Evolutionary conservation across 805 yeast genomes (phyloP).

Genomic region (Pichia californica): DNA sequence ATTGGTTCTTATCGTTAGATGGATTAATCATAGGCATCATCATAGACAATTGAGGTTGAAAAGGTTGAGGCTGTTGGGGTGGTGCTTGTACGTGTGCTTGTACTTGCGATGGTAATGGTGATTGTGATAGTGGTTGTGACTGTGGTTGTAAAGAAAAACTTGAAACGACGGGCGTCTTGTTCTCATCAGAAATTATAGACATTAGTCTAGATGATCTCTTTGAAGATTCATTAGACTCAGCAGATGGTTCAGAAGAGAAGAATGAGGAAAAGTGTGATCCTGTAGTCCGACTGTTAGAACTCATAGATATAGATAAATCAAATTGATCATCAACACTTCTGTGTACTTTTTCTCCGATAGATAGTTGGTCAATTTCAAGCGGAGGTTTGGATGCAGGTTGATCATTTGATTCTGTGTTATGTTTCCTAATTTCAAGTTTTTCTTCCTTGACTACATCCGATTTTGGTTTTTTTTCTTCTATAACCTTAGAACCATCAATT

Average conservation of each 20-base stretch:
- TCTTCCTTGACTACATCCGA: not conserved
- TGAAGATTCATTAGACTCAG: not conserved
- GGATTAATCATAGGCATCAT: not conserved
- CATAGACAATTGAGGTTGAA: too few species aligned
- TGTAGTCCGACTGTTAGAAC: slow-evolving; percentile 10
- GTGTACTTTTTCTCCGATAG: not conserved
- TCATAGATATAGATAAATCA: slow-evolving; percentile 3
- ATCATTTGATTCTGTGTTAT: not conserved
- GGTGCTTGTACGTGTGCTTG: too few species aligned
- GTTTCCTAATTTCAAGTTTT: not conserved
- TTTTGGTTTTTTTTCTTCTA: not conserved
- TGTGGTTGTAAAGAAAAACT: too few species aligned
- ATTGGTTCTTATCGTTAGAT: not conserved
- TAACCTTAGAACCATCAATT: not conserved
- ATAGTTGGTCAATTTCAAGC: too few species aligned
- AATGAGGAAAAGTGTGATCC: slow-evolving; percentile 20
- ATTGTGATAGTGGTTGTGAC: too few species aligned
- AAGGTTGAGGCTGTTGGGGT: not conserved
- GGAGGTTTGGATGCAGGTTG: too few species aligned
- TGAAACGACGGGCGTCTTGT: too few species aligned
- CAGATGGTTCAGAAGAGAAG: slow-evolving; percentile 29
- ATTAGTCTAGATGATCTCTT: slow-evolving; percentile 16
- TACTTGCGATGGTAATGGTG: slow-evolving; percentile 4
- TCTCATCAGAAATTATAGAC: slow-evolving; percentile 1
- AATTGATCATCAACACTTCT: slow-evolving; percentile 12